phyloP scores from a whole-genome alignment of 169 alveolate species.

The Besnoitia besnoiti region DNA sequence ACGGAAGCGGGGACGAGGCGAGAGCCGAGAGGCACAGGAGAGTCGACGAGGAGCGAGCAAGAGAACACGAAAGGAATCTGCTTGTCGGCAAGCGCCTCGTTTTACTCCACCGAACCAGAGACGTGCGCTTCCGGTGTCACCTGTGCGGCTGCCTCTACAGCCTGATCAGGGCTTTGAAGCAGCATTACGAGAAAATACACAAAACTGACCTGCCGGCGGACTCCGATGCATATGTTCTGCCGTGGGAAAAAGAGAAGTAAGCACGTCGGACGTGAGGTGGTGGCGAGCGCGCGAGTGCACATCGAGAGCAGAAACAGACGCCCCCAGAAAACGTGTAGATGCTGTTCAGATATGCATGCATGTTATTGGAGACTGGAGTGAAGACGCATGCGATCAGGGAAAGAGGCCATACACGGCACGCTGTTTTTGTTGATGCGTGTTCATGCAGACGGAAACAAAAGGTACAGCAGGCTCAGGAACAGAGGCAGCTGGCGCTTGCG shows the following conservation, averaged over 20 bases:
- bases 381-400: neutral
- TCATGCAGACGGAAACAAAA: neutral
- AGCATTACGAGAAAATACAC: conserved; percentile 55
- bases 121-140: conserved; percentile 65
- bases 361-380: too few relatives aligned
- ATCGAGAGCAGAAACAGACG: neutral
- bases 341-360: neutral
- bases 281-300: neutral
- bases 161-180: conserved; percentile 16
- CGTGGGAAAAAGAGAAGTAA: conserved; percentile 59
- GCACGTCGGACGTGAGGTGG: neutral
- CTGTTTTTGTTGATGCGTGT: neutral
- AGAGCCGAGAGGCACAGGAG: neutral
- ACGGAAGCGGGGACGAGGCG: neutral
- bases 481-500: conserved; percentile 21
- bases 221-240: conserved; percentile 43
- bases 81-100: conserved; percentile 43
- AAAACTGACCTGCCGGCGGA: conserved; percentile 49
- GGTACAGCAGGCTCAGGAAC: conserved; percentile 27
- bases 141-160: conserved; percentile 61
- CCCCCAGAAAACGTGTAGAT: neutral
- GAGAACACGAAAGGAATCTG: neutral
- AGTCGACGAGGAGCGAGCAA: neutral
- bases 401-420: neutral
- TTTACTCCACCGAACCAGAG: conserved; percentile 60